Conservation (phyloP, 1,284 basidiomycete species). For the Wallemia mellicola region DNA sequence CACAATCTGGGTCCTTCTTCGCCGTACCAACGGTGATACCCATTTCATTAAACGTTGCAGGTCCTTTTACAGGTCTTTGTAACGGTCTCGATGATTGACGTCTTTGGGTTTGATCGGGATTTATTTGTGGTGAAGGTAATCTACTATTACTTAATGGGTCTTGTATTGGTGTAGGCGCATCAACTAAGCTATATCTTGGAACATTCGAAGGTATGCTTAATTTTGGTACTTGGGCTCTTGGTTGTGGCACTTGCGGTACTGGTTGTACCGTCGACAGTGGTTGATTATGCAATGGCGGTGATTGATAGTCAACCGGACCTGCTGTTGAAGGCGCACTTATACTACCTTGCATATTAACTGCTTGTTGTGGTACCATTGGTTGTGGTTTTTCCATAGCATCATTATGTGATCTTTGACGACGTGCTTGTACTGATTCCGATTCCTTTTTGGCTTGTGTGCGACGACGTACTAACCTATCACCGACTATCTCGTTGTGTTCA, state of each 20-base stretch:
- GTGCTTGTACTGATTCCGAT: slow-evolving; percentile 20
- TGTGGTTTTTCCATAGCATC: slow-evolving; percentile 1
- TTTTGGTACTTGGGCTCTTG: not conserved
- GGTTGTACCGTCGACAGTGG: not conserved
- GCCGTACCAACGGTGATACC: not conserved
- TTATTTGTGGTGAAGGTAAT: not conserved
- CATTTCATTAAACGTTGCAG: not conserved
- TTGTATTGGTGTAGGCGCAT: not conserved
- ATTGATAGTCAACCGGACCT: not conserved
- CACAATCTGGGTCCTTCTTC: slow-evolving; percentile 1
- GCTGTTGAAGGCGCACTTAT: not conserved
- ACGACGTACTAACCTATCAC: slow-evolving; percentile 46
- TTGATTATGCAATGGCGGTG: not conserved
- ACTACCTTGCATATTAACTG: not conserved
- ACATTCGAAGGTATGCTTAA: not conserved
- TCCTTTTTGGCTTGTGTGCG: slow-evolving; percentile 48
- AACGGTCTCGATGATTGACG: not conserved
- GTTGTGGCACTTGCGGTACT: not conserved
- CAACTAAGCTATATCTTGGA: not conserved
- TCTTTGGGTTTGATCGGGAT: not conserved
- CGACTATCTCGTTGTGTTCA: slow-evolving; percentile 50
- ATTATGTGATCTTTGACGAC: not conserved
- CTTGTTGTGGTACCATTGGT: not conserved
- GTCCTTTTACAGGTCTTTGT: not conserved
- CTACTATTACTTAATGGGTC: not conserved